phyloP scores from a whole-genome alignment of 2,329 filamentous ascomycete genomes.

The Ceratocystis eucalypticola region DNA sequence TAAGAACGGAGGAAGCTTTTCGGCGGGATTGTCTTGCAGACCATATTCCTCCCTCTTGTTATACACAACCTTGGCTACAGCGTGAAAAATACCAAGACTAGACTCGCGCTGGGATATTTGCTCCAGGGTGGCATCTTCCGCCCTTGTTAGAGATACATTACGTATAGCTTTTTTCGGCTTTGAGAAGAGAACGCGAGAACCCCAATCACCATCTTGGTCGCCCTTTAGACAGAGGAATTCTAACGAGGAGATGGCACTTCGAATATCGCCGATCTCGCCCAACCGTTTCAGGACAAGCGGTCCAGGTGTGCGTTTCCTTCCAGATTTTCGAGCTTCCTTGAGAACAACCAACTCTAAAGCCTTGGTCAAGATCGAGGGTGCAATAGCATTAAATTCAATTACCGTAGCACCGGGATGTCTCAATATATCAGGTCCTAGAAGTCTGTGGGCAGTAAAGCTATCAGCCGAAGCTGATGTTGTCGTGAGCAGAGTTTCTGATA shows the following conservation, averaged over 20 bases:
- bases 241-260: conserved; percentile 80
- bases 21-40: conserved; percentile 24
- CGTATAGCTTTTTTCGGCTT: conserved; percentile 51
- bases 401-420: conserved; percentile 64
- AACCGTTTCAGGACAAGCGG: conserved; percentile 64
- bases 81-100: conserved; percentile 87
- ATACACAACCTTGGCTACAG: conserved; percentile 89
- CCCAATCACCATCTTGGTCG: conserved; percentile 52
- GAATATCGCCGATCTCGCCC: conserved; percentile 78
- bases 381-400: conserved; percentile 89
- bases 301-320: conserved; percentile 60
- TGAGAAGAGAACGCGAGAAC: conserved; percentile 56
- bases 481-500: conserved; percentile 80
- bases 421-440: conserved; percentile 76
- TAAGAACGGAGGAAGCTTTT: conserved; percentile 47
- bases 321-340: conserved; percentile 73
- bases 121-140: conserved; percentile 67
- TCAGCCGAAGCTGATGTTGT: conserved; percentile 75
- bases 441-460: conserved; percentile 80
- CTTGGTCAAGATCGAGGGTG: conserved; percentile 71
- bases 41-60: conserved; percentile 55
- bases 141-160: conserved; percentile 52
- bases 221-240: conserved; percentile 84
- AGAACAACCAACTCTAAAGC: conserved; percentile 68
- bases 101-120: conserved; percentile 76